Base-by-base conservation (phyloP, 768 basidiomycete genomes). In the Russula compacta region DNA sequence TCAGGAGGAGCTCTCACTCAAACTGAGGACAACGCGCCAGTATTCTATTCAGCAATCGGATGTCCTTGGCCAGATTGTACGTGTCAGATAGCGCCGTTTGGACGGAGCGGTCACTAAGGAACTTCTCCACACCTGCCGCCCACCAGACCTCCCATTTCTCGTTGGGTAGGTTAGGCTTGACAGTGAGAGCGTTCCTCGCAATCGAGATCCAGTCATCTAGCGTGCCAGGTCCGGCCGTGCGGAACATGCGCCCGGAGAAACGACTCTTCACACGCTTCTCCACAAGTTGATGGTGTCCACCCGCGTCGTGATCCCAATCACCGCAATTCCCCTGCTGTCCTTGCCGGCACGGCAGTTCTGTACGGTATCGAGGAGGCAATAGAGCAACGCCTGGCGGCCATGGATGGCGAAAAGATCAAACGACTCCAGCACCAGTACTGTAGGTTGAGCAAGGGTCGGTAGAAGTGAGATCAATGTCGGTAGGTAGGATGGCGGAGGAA, bases 241-340 rank as follows among this genome's bases (percentile, higher is more conserved):
- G 83, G 58, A 95, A 78, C 67, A 92, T 89, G 58, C 97, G 80
- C 36, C 94, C 92, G 1, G 95, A 98, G 74, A 98, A 99, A 3
- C 97, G 83, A 65, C 93, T 97, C 73, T 98, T 97, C 53, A 99
- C 97, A 47, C 97, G 81, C 72, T 99, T 99, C 72, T 99, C 97
- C 17, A 99, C 2, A 89, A 74, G 64, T 90, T 88, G 61, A 98
- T 81, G 17, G 92, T 88, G 68, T 98, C 94, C 24, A 95, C 80
- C 9, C 94, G 84, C 36, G 84, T 85, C 1, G 94, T 93, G 11
- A 94, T 72, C 8, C 97, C 97, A 39, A 99, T 76, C 38, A 99
- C 85, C 0, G 87, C 88, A 21, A 97, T 73, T 2, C 93, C 94
- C 63, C 81, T 83, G 66, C 70, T 81, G 12, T 76, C 77, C 48